Evolutionary conservation across 2,329 filamentous ascomycete genomes (phyloP).

Genomic region (Pseudopyrenochaeta lycopersici): DNA sequence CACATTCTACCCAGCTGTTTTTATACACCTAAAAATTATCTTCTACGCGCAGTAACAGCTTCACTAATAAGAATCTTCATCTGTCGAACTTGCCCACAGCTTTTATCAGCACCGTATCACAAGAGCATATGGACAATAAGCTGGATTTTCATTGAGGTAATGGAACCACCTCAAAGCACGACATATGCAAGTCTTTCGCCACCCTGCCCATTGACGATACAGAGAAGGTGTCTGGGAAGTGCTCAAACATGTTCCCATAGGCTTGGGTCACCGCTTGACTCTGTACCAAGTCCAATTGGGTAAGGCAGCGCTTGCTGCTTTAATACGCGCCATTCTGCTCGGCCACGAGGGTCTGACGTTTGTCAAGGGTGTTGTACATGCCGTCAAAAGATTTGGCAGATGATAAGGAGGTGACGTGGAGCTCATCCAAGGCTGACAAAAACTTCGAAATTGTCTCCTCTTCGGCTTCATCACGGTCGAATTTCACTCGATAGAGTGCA

Average conservation of each 20-base stretch:
- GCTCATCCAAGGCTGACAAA: too few relatives aligned
- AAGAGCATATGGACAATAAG: neutral
- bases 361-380: too few relatives aligned
- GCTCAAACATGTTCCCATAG: neutral
- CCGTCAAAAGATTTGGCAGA: too few relatives aligned
- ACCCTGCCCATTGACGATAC: neutral
- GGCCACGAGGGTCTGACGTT: too few relatives aligned
- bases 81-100: neutral
- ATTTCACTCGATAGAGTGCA: too few relatives aligned
- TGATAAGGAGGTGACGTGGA: too few relatives aligned
- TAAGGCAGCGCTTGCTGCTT: neutral
- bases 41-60: neutral
- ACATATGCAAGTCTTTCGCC: slow-evolving; percentile 5
- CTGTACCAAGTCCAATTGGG: neutral
- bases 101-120: slow-evolving; percentile 2
- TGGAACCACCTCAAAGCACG: slow-evolving; percentile 4
- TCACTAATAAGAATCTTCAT: too few relatives aligned
- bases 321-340: too few relatives aligned
- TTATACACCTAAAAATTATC: neutral
- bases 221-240: neutral
- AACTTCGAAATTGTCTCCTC: too few relatives aligned
- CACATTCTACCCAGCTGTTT: neutral
- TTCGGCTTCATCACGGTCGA: too few relatives aligned
- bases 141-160: slow-evolving; percentile 2
- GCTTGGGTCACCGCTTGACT: neutral